Evolutionary conservation across 2,329 filamentous ascomycete genomes (phyloP), one percentile per base, ranked within the genome.

Genomic region (Fusarium tricinctum): DNA sequence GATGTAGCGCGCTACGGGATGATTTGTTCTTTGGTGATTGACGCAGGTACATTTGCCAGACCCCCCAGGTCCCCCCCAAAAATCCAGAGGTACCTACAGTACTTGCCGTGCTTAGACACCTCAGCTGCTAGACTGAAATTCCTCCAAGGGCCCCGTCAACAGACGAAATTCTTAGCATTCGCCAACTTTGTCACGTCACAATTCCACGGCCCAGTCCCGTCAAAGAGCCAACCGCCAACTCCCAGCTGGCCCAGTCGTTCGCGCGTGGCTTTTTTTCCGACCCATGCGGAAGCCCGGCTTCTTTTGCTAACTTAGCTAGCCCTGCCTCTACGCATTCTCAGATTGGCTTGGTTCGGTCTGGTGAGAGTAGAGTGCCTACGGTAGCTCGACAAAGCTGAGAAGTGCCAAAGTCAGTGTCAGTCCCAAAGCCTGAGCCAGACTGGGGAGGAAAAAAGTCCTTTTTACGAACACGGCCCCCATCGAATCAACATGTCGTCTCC

Each of bases 101-200:
- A 42, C 28, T 35, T 43, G 39, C 35, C 14, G 22, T 35, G 8
- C 28, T 14, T 6, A 19, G 23, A 19, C 43, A 44, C 42, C 17
- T 39, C 51, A 40, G 46, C 42, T 38, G 17, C 35, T 38, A 38
- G 59, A 58, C 47, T 56, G 61, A 67, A 69, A 70, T 71, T 72
- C 69, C 60, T 58, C 51, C 39, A 51, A 56, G 52, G 58, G 28
- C 28, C 28, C 67, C 70, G 56, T 69, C 70, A 47, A 63, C 44
- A 58, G 48, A 58, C 58, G 48, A 65, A 55, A 52, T 60, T 68
- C 59, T 65, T 61, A 69, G 59, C 46, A 58, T 58, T 47, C 65
- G 58, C 64, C 54, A 66, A 62, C 61, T 69, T 68, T 71, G 71
- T 73, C 71, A 74, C 69, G 70, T 71, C 71, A 68, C 70, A 71